A percentile compares a stretch with the other conserved stretches of the same genome.
Conservation (phyloP, 2,329 filamentous ascomycete species). For the Paracoccidioides brasiliensis region DNA sequence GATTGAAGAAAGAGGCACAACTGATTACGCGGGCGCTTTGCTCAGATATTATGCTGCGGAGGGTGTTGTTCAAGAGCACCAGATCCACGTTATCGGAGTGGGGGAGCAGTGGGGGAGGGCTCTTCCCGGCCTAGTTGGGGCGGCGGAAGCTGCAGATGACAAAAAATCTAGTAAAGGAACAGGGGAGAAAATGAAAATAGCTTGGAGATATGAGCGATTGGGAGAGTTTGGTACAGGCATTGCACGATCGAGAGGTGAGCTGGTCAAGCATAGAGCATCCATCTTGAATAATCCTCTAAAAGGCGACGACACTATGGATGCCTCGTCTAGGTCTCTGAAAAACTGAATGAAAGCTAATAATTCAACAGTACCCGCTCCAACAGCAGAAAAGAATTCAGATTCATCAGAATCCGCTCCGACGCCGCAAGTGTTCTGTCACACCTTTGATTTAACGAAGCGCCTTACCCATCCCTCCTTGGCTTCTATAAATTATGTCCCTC, state of each 20-base stretch:
- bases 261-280: neutral
- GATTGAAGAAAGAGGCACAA: slow-evolving; percentile 80
- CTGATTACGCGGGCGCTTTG: slow-evolving; percentile 78
- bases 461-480: slow-evolving; percentile 44
- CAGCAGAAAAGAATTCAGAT: slow-evolving; percentile 32
- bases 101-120: slow-evolving; percentile 70
- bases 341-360: slow-evolving; percentile 10
- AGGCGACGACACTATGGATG: neutral
- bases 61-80: slow-evolving; percentile 80
- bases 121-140: slow-evolving; percentile 57
- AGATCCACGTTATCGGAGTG: slow-evolving; percentile 71
- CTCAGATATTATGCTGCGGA: slow-evolving; percentile 85
- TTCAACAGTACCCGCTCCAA: slow-evolving; percentile 17
- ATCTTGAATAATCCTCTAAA: neutral
- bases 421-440: slow-evolving; percentile 50
- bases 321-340: neutral
- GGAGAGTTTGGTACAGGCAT: slow-evolving; percentile 52
- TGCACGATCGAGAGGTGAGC: slow-evolving; percentile 46
- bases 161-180: slow-evolving; percentile 26
- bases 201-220: slow-evolving; percentile 87
- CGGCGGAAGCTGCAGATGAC: slow-evolving; percentile 34
- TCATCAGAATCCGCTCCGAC: slow-evolving; percentile 16
- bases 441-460: slow-evolving; percentile 57
- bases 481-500: slow-evolving; percentile 40
- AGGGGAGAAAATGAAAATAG: slow-evolving; percentile 90